Base-by-base conservation (phyloP, 768 basidiomycete genomes). In the Collybiopsis confluens region DNA sequence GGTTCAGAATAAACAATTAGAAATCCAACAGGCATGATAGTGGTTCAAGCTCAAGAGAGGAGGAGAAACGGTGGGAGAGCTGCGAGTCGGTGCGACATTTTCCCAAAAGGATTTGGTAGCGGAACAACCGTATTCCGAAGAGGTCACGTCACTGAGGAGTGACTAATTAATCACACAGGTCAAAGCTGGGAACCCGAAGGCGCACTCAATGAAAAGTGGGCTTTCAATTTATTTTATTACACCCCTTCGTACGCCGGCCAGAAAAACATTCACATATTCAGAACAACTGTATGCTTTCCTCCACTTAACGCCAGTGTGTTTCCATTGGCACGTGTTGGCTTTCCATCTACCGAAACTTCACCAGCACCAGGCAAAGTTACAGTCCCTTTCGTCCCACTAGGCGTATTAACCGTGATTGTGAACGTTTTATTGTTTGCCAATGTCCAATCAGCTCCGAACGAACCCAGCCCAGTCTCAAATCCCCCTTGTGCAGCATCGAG, bases 1-100 rank as follows among this genome's bases (percentile, higher is more conserved):
- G 78, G 75, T 44, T 78, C 75, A 16, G 77, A 71, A 30, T 74
- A 67, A 2, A 80, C 80, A 11, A 70, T 68, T n/a, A 81, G 73
- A 56, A 79, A 78, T 43, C 71, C 80, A 23, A 58, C 63, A 24
- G 69, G 62, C 75, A 76, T 76, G 4, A 10, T 23, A 7, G 23
- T 35, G 1, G 26, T 45, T 33, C 30, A 13, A 33, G 5, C 5
- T 33, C 30, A 33, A n/a, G n/a, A n/a, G n/a, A n/a, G n/a, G n/a
- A n/a, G n/a, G n/a, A n/a, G n/a, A n/a, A n/a, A n/a, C n/a, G 30
- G 30, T 33, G 5, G 30, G 5, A 33, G 30, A 5, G 30, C 6
- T 33, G 30, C 5, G 30, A 33, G 30, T 13, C 30, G 30, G 30
- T 6, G 13, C 6, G 30, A 5, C 30, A 33, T 33, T 33, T 13